Conservation (phyloP, 805 yeast species). For the Barnettozyma californica region DNA sequence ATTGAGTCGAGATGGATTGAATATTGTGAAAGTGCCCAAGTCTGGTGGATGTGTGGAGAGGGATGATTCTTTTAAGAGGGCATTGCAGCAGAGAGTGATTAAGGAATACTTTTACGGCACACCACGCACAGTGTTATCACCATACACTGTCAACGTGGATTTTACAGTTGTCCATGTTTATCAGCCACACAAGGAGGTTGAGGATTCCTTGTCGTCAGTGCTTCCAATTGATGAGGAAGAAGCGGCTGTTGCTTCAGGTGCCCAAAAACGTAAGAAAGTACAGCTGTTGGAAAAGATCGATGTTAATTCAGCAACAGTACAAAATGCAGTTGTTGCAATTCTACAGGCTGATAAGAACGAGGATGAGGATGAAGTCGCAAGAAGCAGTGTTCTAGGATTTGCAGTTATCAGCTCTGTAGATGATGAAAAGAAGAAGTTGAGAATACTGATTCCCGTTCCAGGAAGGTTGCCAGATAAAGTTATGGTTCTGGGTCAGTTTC, state of each 20-base stretch:
- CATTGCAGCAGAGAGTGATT: conserved; percentile 69
- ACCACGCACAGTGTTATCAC: conserved; percentile 60
- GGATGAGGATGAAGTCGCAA: conserved; percentile 40
- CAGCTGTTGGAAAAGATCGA: conserved; percentile 31
- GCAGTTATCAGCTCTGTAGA: conserved; percentile 55
- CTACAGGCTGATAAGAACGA: conserved; percentile 45
- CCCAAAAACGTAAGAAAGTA: conserved; percentile 6
- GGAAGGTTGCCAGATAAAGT: conserved; percentile 76
- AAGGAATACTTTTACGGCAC: conserved; percentile 89
- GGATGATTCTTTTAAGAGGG: conserved; percentile 64
- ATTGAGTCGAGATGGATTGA: conserved; percentile 29
- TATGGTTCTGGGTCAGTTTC: conserved; percentile 67
- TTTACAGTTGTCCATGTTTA: conserved; percentile 55
- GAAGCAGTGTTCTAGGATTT: conserved; percentile 70
- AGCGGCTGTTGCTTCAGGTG: conserved; percentile 18
- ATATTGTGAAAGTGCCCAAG: conserved; percentile 53
- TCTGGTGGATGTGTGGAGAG: conserved; percentile 75
- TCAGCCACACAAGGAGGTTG: conserved; percentile 37
- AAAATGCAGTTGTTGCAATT: conserved; percentile 71
- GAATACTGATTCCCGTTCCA: conserved; percentile 81
- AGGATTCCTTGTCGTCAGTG: conserved; percentile 19
- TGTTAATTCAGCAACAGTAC: conserved; percentile 50
- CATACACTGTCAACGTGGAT: conserved; percentile 77
- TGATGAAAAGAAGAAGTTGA: conserved; percentile 63
- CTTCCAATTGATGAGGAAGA: conserved; percentile 27